phyloP scores from a whole-genome alignment of 2,329 filamentous ascomycete genomes.

The Rhytidhysteron rufulum region DNA sequence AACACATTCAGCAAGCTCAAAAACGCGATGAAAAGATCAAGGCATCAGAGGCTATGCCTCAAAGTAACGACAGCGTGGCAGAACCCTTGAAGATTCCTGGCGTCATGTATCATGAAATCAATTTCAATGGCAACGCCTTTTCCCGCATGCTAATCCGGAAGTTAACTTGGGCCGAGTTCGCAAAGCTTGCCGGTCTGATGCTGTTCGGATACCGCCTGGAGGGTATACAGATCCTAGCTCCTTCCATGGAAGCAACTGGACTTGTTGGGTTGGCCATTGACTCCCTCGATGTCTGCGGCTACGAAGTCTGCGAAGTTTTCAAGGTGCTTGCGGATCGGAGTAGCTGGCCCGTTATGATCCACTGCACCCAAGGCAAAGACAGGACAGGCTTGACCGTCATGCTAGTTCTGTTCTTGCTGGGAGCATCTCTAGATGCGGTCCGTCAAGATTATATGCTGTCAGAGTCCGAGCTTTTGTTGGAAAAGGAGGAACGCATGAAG shows the following conservation, averaged over 20 bases:
- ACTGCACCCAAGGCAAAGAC: conserved; percentile 90
- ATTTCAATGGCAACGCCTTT: conserved; percentile 69
- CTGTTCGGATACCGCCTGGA: conserved; percentile 63
- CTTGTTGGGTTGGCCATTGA: conserved; percentile 67
- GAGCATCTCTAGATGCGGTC: conserved; percentile 57
- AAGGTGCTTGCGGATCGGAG: conserved; percentile 44
- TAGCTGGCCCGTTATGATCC: conserved; percentile 64
- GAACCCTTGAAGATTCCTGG: conserved; percentile 61
- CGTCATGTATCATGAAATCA: conserved; percentile 63
- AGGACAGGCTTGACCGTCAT: conserved; percentile 70
- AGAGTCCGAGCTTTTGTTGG: conserved; percentile 55
- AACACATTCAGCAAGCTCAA: conserved; percentile 65
- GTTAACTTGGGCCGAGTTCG: conserved; percentile 63
- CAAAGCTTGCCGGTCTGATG: conserved; percentile 62
- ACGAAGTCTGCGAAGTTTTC: conserved; percentile 57
- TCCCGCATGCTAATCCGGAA: conserved; percentile 64
- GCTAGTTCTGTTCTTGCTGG: conserved; percentile 63
- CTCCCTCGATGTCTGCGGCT: conserved; percentile 64
- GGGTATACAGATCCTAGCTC: conserved; percentile 66
- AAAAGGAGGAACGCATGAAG: conserved; percentile 59
- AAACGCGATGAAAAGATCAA: conserved; percentile 53
- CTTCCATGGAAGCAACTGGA: conserved; percentile 67
- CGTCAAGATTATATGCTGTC: conserved; percentile 70
- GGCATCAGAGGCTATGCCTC: conserved; percentile 40
- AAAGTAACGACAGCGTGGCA: conserved; percentile 49